Evolutionary conservation across 1,139 yeast genomes (phyloP), one percentile per base, ranked within the genome.

Genomic region (Suhomyces coccinellae): DNA sequence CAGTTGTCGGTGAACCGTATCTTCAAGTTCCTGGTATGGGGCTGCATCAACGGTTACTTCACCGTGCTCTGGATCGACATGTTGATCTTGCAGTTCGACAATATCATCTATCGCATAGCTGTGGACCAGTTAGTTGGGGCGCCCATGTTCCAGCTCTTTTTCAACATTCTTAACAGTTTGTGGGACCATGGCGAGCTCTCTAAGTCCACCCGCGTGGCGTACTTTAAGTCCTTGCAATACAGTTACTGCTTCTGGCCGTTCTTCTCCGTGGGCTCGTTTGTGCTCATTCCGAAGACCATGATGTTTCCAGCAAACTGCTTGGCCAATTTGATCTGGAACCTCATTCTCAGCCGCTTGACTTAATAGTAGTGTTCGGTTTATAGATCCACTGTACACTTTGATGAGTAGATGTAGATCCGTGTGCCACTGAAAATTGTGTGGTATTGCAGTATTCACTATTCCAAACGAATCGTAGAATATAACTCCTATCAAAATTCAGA

Each of bases 201-300:
- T 9, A 41, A 57, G 26, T 41, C 49, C 36, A 57, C 71, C 11
- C 62, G 60, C 42, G 45, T 59, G 27, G 64, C 76, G 6, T 80
- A 70, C 50, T 45, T 79, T 46, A 74, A 71, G 43, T 70, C 83
- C 11, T 62, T 82, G 48, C 75, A 75, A 48, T 73, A 76, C 48
- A 76, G 83, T 29, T 81, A 77, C 57, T 66, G 79, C 54, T 73
- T 73, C 48, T 82, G 87, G 85, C 87, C 87, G 7, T 61, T 77
- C 38, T 76, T 80, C 46, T 79, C 84, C 12, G 62, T 76, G 3
- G 51, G 73, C 31, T 72, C 77, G 49, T 82, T 83, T 55, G 66
- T 73, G 36, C 67, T 75, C 40, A 61, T 81, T 12, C 80, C 80
- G 0, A 65, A 69, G 27, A 61, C 67, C 31, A 61, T 76, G 52